Evolutionary conservation across 208 protist genomes (phyloP).

Genomic region (Strigomonas culicis): DNA sequence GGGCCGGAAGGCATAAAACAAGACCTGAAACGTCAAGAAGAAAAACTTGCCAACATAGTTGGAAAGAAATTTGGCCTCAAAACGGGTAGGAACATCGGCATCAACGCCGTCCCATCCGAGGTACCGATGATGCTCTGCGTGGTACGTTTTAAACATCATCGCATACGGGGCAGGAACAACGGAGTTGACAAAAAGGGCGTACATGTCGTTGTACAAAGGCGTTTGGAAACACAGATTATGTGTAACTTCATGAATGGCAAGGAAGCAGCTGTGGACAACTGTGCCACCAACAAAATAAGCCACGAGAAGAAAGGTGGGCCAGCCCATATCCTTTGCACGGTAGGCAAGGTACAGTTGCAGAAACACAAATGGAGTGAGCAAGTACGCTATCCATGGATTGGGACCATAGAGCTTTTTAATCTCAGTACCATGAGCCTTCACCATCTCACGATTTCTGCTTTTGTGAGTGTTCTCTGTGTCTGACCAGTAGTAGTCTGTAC

Average conservation of each 20-base stretch:
- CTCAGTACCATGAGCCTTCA: conserved; percentile 72
- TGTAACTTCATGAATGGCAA: conserved; percentile 92
- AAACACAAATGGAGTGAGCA: conserved; percentile 49
- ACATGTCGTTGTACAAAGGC: conserved; percentile 70
- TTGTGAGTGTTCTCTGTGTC: conserved; percentile 65
- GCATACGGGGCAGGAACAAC: conserved; percentile 85
- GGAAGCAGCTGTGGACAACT: conserved; percentile 74
- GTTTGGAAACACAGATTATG: conserved; percentile 86
- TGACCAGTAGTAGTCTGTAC: conserved; percentile 73
- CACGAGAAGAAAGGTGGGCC: conserved; percentile 52
- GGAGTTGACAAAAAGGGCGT: conserved; percentile 83
- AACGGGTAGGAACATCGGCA: conserved; percentile 75
- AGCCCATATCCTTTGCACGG: conserved; percentile 55
- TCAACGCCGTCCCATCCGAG: conserved; percentile 88
- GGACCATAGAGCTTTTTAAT: conserved; percentile 77
- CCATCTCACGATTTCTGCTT: conserved; percentile 59
- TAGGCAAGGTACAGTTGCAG: conserved; percentile 66
- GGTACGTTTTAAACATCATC: conserved; percentile 92
- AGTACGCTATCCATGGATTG: conserved; percentile 42
- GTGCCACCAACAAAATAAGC: conserved; percentile 85
- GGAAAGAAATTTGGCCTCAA: conserved; percentile 72
- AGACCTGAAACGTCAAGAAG: conserved; percentile 83
- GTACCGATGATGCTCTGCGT: conserved; percentile 92
- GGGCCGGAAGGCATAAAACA: conserved; percentile 89
- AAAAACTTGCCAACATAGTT: conserved; percentile 72